Base-by-base conservation (phyloP, 164 flowering plant species). In the Hamamelis virginiana region DNA sequence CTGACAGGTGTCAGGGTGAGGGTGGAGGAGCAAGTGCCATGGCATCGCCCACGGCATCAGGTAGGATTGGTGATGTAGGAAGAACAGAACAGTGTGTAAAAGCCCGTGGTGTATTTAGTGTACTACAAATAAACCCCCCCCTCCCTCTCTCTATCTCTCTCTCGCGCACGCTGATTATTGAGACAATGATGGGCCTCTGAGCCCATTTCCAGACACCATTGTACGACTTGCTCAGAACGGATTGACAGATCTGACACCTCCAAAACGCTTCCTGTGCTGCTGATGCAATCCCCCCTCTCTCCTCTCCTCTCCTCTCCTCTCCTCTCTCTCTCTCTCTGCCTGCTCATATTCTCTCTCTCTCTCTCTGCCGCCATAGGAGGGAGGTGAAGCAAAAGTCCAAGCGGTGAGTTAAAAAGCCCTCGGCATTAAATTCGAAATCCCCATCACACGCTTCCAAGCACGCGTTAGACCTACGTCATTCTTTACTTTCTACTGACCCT, bases 381-480 rank as follows among this genome's bases (percentile, higher is more conserved):
- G 21, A 1, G 53, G 15, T 1, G 53, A 58, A 9, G 50, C 47
- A 78, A 56, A 27, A 60, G 70, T 51, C 67, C 65, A 68, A 51
- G 19, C 27, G 69, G 63, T 15, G 80, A 64, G 74, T 64, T 53
- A 65, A 71, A 75, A 27, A 14, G 43, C 13, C 28, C 9, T 21
- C 8, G 12, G 68, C 78, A 75, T 69, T 77, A 58, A 75, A 67
- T 76, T 45, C 71, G 58, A 78, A 70, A 74, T 63, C 63, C 67
- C 22, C 52, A 55, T 62, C 78, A 80, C 83, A 84, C 85, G 83
- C 80, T 76, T 84, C 80, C 85, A 63, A 76, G 82, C 87, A 84
- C 80, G 82, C 81, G 71, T 70, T 77, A 28, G 69, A 65, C 64
- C 64, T 58, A 66, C 77, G 82, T 75, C 74, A 62, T 67, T 56